phyloP scores from a whole-genome alignment of 1,284 basidiomycete genomes.

The Ganoderma boninense region DNA sequence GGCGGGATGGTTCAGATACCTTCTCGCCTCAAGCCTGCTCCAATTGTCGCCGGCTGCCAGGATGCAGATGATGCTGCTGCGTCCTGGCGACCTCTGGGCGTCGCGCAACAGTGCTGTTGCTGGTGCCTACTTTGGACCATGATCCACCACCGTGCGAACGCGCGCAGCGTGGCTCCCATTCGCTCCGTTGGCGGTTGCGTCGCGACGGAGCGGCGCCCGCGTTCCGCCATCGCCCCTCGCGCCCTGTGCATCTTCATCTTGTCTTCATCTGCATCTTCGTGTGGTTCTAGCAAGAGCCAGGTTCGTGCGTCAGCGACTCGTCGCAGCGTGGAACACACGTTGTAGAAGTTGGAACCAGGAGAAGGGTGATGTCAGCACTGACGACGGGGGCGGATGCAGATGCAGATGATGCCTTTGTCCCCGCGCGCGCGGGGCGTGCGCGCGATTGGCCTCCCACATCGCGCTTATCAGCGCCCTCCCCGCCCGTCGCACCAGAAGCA shows the following conservation, averaged over 20 bases:
- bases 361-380: background rate
- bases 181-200: constrained; percentile 3
- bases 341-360: background rate
- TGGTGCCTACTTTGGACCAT: background rate
- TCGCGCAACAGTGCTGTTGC: background rate
- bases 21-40: background rate
- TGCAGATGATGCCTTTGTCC: background rate
- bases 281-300: background rate
- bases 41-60: background rate
- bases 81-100: background rate
- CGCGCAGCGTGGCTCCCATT: background rate
- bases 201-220: background rate
- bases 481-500: background rate
- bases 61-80: background rate
- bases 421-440: background rate
- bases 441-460: background rate
- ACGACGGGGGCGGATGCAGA: background rate
- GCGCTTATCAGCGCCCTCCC: background rate
- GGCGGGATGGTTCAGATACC: background rate
- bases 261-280: background rate
- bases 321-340: background rate
- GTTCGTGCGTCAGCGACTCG: background rate
- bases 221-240: background rate
- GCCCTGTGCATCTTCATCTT: no score
- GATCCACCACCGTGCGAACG: background rate